Percentiles rank a stretch among this genome's conserved stretches.
Conservation (phyloP, 306 rosid species). For the Fragaria iinumae region DNA sequence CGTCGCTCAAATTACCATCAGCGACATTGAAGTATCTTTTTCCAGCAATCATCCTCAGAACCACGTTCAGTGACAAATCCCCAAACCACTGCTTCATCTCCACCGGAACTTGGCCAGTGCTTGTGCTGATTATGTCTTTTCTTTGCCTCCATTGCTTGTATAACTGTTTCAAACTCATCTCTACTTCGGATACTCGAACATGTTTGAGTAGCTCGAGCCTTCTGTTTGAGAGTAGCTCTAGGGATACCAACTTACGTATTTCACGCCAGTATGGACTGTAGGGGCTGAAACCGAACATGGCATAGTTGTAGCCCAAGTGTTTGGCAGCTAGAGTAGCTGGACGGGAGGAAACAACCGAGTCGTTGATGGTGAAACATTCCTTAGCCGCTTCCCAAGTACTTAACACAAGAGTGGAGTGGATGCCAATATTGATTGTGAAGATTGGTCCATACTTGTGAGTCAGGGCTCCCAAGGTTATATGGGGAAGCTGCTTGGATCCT, state of each 20-base stretch:
- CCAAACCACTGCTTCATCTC: constrained; percentile 46
- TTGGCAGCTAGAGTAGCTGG: constrained; percentile 15
- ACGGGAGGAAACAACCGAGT: constrained; percentile 29
- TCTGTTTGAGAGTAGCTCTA: constrained; percentile 41
- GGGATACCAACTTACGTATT: constrained; percentile 32
- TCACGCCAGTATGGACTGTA: constrained; percentile 41
- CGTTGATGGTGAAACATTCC: constrained; percentile 47
- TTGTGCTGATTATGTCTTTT: not conserved
- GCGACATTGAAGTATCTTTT: constrained; percentile 27
- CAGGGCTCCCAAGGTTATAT: constrained; percentile 42
- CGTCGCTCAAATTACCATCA: not conserved
- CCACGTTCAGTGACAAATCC: constrained; percentile 36
- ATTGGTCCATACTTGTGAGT: constrained; percentile 41
- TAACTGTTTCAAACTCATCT: constrained; percentile 25
- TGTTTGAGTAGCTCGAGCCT: constrained; percentile 33
- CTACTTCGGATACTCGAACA: constrained; percentile 29
- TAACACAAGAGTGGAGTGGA: constrained; percentile 28
- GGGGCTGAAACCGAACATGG: constrained; percentile 36
- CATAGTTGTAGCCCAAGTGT: constrained; percentile 35
- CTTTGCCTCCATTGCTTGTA: constrained; percentile 24
- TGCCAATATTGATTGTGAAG: constrained; percentile 33
- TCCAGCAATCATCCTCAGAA: constrained; percentile 33
- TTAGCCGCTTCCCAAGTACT: constrained; percentile 39
- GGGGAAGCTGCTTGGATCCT: constrained; percentile 30
- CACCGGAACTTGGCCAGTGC: constrained; percentile 3